phyloP scores from a whole-genome alignment of 306 rosid species.

The Fragaria vesca region DNA sequence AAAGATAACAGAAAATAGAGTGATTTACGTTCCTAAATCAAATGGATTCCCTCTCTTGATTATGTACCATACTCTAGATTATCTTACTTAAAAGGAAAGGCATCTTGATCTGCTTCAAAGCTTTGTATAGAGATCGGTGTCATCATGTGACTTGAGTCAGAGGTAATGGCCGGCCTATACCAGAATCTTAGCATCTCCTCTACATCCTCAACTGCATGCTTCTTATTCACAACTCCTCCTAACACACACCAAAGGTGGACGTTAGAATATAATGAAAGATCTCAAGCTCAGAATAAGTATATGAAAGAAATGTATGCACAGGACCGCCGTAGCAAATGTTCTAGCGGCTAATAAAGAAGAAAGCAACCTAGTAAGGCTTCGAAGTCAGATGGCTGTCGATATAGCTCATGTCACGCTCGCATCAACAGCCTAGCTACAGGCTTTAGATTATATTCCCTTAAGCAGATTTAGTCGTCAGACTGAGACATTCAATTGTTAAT shows the following conservation, averaged over 20 bases:
- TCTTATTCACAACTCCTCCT: conserved; percentile 4
- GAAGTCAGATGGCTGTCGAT: background rate
- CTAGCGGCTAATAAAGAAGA: background rate
- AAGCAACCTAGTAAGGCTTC: background rate
- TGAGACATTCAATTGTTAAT: background rate
- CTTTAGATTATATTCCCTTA: background rate
- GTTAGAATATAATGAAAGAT: conserved; percentile 12
- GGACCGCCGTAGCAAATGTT: background rate
- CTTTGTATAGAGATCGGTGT: conserved; percentile 1
- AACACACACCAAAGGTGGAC: background rate
- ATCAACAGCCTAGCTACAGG: background rate
- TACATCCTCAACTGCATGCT: conserved; percentile 1
- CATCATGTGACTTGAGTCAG: conserved; percentile 9
- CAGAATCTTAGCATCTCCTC: conserved; percentile 9
- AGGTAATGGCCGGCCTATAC: background rate
- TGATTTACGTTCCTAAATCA: background rate
- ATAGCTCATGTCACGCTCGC: background rate
- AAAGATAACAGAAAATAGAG: too few species aligned
- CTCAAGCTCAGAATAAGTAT: conserved; percentile 8
- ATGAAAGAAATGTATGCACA: background rate
- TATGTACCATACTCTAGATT: background rate
- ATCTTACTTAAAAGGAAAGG: conserved; percentile 5
- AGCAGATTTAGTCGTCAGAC: background rate
- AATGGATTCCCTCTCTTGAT: background rate
- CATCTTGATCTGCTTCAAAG: conserved; percentile 2